Conservation (phyloP, 2,329 filamentous ascomycete species). For the Colletotrichum orbiculare region DNA sequence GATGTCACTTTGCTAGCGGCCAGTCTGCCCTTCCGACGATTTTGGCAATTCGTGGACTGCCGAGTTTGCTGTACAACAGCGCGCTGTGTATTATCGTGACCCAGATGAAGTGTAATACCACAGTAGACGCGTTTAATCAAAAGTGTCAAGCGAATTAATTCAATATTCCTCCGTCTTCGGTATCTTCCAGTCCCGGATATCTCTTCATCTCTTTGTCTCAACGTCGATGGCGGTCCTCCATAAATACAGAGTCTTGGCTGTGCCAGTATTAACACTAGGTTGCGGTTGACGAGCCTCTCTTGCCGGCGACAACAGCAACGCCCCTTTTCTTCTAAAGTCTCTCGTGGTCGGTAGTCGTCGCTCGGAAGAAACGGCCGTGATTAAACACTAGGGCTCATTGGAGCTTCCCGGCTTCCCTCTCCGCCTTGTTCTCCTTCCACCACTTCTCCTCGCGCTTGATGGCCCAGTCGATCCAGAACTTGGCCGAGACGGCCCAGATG, state of each 20-base stretch:
- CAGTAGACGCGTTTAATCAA: too few relatives aligned
- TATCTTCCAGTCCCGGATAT: slow-evolving; percentile 18
- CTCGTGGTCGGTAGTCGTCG: neutral
- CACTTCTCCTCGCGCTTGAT: slow-evolving; percentile 33
- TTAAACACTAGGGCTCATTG: slow-evolving; percentile 36
- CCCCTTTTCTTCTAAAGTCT: neutral
- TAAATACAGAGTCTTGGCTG: slow-evolving; percentile 26
- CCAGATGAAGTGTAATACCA: too few relatives aligned
- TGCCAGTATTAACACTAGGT: slow-evolving; percentile 33
- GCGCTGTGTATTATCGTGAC: too few relatives aligned
- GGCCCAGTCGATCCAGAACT: slow-evolving; percentile 28
- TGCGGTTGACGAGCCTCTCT: slow-evolving; percentile 7
- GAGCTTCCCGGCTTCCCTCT: slow-evolving; percentile 31
- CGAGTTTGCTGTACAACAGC: too few relatives aligned
- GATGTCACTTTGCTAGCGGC: too few relatives aligned
- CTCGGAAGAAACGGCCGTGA: slow-evolving; percentile 5
- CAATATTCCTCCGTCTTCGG: slow-evolving; percentile 19
- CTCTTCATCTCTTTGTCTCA: slow-evolving; percentile 11
- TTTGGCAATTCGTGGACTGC: too few relatives aligned
- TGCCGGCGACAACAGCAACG: neutral
- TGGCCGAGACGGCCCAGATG: slow-evolving; percentile 30
- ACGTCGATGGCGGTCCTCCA: slow-evolving; percentile 13
- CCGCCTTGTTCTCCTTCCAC: slow-evolving; percentile 34
- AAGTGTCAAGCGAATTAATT: neutral
- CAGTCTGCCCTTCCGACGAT: too few relatives aligned